Base-by-base conservation (phyloP, 768 basidiomycete species). In the Lyophyllum atratum region DNA sequence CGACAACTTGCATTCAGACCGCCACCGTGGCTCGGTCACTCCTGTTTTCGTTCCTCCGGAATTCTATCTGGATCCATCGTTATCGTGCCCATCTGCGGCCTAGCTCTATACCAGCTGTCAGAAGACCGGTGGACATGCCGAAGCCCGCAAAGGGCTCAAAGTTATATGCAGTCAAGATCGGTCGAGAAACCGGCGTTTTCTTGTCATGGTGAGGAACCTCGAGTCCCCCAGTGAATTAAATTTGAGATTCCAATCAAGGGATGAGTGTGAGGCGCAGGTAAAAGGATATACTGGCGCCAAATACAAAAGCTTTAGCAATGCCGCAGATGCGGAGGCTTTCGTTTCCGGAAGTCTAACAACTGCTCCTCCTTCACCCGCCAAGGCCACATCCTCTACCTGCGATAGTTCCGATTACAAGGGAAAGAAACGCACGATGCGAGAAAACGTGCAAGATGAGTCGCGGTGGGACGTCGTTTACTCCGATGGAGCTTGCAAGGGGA, bases 401-500 rank as follows among this genome's bases (percentile, higher is more conserved):
- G 12, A 19, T 5, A 46, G 37, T 44, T 24, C 56, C 60, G 33
- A 54, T 47, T 19, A 37, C 46, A 66, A 74, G 70, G 51, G 70
- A 67, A 77, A 75, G 54, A 75, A 79, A 61, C 72, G 73, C 22
- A 62, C 53, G 8, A 59, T 61, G 37, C 52, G 64, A 4, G 11
- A 57, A 11, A 63, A 72, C 24, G 62, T 74, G 8, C 59, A 63
- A 26, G 74, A 76, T 26, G 74, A 74, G 52, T 58, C 54, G 7
- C 64, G 54, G 29, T 76, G 67, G 62, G 72, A 77, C 52, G 74
- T 89, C 12, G 94, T 94, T 1, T 96, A 92, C 64, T 87, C 82
- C 19, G 95, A 98, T 70, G 95, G 95, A 11, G 89, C 93, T 6
- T 94, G 93, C 61, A 84, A 83, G 65, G 85, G 87, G 2, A 98